Evolutionary conservation across 352 stramenopile species (phyloP).

Genomic region (Globisporangium apiculatum): DNA sequence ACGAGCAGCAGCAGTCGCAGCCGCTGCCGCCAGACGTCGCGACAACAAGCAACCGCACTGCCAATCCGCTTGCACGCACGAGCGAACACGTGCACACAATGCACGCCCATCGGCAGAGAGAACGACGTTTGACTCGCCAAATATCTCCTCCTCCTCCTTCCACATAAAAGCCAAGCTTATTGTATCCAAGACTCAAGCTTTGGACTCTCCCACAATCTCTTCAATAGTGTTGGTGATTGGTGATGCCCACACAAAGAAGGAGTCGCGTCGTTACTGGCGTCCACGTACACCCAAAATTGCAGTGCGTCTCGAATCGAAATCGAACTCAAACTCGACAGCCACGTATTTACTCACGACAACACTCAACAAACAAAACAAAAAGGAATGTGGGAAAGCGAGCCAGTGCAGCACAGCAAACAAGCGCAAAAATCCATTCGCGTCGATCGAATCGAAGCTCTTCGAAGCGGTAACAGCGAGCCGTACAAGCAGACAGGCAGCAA

Average conservation of each 20-base stretch:
- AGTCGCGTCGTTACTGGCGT: no score
- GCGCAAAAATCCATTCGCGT: slow-evolving; percentile 12
- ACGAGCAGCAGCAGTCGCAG: neutral
- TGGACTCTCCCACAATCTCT: neutral
- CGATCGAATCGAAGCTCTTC: neutral
- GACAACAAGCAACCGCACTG: neutral
- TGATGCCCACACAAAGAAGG: neutral
- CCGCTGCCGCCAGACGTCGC: neutral
- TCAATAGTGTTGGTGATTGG: neutral
- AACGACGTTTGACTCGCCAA: neutral
- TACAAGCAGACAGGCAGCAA: no score
- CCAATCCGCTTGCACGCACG: no score
- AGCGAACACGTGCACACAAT: no score
- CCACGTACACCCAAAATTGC: neutral
- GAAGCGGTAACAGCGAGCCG: no score
- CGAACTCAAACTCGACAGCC: neutral
- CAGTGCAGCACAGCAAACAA: neutral
- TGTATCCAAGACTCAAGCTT: neutral
- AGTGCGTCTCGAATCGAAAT: neutral
- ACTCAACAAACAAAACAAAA: no score
- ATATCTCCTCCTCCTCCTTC: neutral
- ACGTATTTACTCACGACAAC: neutral
- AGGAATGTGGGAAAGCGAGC: neutral
- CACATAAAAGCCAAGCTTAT: no score
- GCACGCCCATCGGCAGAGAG: neutral